Conservation (phyloP, 2,329 filamentous ascomycete genomes). For the Achaetomium macrosporum region DNA sequence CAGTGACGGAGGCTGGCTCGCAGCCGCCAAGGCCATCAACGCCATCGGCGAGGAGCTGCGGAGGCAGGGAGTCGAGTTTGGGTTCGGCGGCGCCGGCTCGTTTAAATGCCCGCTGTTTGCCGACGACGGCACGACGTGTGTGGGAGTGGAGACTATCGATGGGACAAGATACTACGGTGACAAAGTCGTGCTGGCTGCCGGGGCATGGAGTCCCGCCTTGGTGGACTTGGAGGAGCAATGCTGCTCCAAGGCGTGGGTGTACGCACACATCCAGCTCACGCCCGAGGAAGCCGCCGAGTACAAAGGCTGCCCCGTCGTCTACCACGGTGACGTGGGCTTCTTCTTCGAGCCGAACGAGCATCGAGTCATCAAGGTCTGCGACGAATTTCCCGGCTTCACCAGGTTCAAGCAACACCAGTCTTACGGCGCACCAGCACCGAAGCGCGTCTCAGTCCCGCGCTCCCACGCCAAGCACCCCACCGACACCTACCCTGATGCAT, state of each 20-base stretch:
- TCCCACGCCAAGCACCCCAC: background rate
- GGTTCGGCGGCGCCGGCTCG: constrained; percentile 39
- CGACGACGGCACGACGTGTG: constrained; percentile 26
- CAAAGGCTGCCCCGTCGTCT: constrained; percentile 38
- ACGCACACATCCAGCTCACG: constrained; percentile 39
- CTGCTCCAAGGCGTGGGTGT: constrained; percentile 40
- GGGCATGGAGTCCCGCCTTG: constrained; percentile 33
- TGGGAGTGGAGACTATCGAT: background rate
- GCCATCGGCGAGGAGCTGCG: constrained; percentile 37
- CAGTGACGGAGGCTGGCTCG: constrained; percentile 41
- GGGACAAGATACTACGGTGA: background rate
- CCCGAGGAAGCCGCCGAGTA: constrained; percentile 37
- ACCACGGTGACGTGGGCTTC: constrained; percentile 43
- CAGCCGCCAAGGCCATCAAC: constrained; percentile 42
- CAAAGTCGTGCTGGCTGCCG: constrained; percentile 36
- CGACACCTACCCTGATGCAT: background rate
- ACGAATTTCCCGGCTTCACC: constrained; percentile 37
- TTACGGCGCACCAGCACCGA: constrained; percentile 24
- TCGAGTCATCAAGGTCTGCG: constrained; percentile 34
- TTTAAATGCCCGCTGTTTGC: constrained; percentile 39
- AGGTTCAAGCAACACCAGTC: constrained; percentile 32
- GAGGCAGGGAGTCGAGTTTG: constrained; percentile 36
- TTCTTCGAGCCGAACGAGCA: constrained; percentile 44
- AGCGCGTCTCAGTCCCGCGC: background rate
- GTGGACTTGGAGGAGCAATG: constrained; percentile 31